Conservation (phyloP, 192 early-diverging fungal species). For the Phycomyces nitens region DNA sequence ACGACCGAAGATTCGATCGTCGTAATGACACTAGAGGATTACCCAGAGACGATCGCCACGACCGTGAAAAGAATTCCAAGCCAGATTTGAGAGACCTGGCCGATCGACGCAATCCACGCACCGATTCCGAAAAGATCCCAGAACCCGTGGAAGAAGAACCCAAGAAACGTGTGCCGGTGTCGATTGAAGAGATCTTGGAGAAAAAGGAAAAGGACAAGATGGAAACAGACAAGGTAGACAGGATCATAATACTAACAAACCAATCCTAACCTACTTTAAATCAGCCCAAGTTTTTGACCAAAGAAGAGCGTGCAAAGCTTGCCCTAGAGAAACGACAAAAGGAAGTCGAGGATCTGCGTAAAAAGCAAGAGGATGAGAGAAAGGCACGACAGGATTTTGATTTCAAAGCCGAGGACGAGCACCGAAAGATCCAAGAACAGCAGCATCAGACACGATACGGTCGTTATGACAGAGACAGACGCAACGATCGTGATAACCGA, state of each 20-base stretch:
- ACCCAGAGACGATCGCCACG: constrained; percentile 15
- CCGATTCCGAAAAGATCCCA: constrained; percentile 6
- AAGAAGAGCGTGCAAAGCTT: constrained; percentile 83
- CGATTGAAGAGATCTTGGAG: constrained; percentile 71
- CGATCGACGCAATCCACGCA: constrained; percentile 10
- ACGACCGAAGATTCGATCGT: constrained; percentile 30
- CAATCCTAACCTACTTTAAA: neutral
- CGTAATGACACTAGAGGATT: constrained; percentile 15
- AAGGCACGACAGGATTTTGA: constrained; percentile 53
- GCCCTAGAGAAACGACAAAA: constrained; percentile 80
- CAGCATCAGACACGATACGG: constrained; percentile 23
- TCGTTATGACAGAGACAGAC: constrained; percentile 32
- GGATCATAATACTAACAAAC: neutral
- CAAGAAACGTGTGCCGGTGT: constrained; percentile 59
- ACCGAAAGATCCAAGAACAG: constrained; percentile 37
- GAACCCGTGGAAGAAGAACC: constrained; percentile 7
- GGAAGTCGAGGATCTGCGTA: constrained; percentile 73
- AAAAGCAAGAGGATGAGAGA: constrained; percentile 61
- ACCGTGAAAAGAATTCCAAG: constrained; percentile 24
- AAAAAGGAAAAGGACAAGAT: constrained; percentile 65
- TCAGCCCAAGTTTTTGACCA: constrained; percentile 82
- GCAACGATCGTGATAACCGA: constrained; percentile 15
- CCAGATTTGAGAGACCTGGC: constrained; percentile 7
- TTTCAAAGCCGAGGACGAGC: constrained; percentile 41
- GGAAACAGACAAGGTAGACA: constrained; percentile 52